Conservation (phyloP, 73 alveolate species). For the Tetrahymena thermophila region DNA sequence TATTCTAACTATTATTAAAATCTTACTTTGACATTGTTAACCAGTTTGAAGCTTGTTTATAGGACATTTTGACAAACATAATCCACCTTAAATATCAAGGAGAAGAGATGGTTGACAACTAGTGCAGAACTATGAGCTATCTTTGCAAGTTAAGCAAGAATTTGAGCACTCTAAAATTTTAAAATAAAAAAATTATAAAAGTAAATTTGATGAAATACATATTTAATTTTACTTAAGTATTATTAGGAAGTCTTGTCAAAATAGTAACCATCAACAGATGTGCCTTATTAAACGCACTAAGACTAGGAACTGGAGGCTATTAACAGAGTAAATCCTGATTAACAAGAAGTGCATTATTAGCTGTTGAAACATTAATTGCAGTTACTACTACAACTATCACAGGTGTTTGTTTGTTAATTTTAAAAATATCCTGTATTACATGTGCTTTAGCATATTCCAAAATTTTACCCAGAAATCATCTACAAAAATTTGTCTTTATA, state of each 20-base stretch:
- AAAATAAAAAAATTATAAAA: not conserved
- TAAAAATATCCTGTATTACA: not conserved
- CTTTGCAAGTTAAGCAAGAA: not conserved
- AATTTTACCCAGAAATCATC: not conserved
- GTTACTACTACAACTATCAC: not conserved
- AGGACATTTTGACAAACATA: not conserved
- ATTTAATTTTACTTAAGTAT: not conserved
- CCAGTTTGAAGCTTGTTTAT: not conserved
- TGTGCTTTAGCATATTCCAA: not conserved
- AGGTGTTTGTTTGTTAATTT: not conserved
- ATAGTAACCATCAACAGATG: not conserved
- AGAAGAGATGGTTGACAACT: not conserved
- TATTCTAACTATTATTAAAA: too few relatives aligned
- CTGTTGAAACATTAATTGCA: not conserved
- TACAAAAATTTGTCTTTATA: not conserved
- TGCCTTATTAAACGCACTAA: not conserved
- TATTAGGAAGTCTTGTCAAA: not conserved
- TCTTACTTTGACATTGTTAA: not conserved
- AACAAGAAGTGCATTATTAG: not conserved
- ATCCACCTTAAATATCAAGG: not conserved
- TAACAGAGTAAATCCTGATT: not conserved
- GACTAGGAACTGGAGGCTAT: not conserved
- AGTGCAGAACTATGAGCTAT: not conserved
- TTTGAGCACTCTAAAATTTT: not conserved
- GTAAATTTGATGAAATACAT: not conserved